phyloP scores from a whole-genome alignment of 2,329 filamentous ascomycete genomes.

The Scedosporium dehoogii region DNA sequence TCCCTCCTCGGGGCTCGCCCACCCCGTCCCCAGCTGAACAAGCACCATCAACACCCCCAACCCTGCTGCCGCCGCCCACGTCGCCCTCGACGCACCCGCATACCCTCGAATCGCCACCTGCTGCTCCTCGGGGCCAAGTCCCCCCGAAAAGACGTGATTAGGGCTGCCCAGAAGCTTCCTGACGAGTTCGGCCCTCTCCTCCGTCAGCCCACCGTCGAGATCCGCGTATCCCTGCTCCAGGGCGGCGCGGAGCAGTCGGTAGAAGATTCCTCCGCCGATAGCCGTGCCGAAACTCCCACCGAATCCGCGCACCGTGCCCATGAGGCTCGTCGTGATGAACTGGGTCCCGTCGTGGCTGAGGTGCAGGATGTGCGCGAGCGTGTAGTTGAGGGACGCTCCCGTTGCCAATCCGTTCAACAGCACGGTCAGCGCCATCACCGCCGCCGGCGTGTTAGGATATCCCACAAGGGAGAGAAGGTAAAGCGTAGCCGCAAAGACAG shows the following conservation, averaged over 20 bases:
- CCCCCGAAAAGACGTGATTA: conserved; percentile 34
- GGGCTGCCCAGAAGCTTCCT: conserved; percentile 40
- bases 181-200: conserved; percentile 29
- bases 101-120: conserved; percentile 38
- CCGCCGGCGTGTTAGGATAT: conserved; percentile 37
- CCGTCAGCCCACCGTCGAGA: conserved; percentile 28
- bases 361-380: conserved; percentile 69
- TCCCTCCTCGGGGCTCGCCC: conserved; percentile 42
- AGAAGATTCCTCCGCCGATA: conserved; percentile 68
- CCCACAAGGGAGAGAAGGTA: conserved; percentile 45
- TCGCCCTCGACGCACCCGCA: conserved; percentile 29
- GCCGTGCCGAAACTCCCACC: conserved; percentile 72
- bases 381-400: conserved; percentile 69
- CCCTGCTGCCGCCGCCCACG: conserved; percentile 38
- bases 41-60: conserved; percentile 32
- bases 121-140: conserved; percentile 29
- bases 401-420: conserved; percentile 64
- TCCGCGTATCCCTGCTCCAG: conserved; percentile 47
- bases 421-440: conserved; percentile 47
- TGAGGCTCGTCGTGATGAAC: conserved; percentile 64
- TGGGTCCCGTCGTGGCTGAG: conserved; percentile 56
- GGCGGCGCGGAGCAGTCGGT: conserved; percentile 44
- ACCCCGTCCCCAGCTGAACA: conserved; percentile 41
- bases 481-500: conserved; percentile 51
- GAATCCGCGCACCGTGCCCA: conserved; percentile 74